phyloP scores from a whole-genome alignment of 2,329 filamentous ascomycete species.

The Aspergillus intermedius region DNA sequence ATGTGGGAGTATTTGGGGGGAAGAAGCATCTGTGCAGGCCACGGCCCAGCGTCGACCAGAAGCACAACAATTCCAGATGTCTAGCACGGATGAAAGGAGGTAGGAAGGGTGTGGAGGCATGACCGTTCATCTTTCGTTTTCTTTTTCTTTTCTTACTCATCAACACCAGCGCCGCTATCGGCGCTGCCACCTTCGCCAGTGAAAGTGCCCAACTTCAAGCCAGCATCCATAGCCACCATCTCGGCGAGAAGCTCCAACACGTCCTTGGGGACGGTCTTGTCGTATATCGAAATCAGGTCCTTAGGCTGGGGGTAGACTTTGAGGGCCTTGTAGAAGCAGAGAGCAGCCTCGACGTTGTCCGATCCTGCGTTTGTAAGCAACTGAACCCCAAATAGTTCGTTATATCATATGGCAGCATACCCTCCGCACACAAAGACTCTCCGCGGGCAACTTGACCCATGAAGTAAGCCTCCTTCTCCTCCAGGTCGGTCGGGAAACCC shows the following conservation, averaged over 20 bases:
- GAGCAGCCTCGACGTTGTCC: constrained; percentile 66
- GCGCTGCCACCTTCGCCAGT: constrained; percentile 26
- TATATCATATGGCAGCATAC: constrained; percentile 46
- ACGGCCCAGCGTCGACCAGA: constrained; percentile 19
- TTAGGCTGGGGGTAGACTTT: constrained; percentile 95
- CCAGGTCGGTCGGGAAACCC: constrained; percentile 82
- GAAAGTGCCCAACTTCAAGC: constrained; percentile 55
- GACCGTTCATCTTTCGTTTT: neutral
- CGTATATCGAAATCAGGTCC: constrained; percentile 93
- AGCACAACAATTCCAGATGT: constrained; percentile 8
- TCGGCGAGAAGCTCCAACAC: constrained; percentile 93
- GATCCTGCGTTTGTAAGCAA: constrained; percentile 23
- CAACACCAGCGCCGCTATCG: constrained; percentile 30
- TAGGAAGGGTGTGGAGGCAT: constrained; percentile 6
- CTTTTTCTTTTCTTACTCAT: neutral
- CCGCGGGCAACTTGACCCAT: constrained; percentile 90
- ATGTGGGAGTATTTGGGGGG: constrained; percentile 4
- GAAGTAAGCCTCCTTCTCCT: constrained; percentile 94
- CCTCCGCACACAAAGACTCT: constrained; percentile 74
- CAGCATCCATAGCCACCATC: constrained; percentile 91
- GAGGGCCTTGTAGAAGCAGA: constrained; percentile 96
- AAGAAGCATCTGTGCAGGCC: constrained; percentile 4
- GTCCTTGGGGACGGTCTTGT: constrained; percentile 96
- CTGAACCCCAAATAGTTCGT: constrained; percentile 4
- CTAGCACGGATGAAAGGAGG: neutral